These are phyloP conservation scores for Puccinia polysora DNA, from an alignment of 1,284 basidiomycete genomes.

Conservation along the genomic window DNA sequence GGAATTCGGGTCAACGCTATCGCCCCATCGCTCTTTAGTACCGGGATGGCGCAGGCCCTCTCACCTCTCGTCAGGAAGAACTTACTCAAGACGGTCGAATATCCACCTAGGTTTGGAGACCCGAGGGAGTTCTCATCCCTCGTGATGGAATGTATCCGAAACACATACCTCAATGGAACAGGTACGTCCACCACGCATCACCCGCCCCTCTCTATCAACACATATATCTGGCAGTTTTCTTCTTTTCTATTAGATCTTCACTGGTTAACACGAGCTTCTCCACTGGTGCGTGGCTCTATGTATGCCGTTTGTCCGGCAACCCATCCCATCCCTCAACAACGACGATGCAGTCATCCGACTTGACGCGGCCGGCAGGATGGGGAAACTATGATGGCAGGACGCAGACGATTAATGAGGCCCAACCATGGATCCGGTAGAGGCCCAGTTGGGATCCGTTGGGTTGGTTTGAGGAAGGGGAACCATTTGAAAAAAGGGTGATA, in stretches of 20 bases:
- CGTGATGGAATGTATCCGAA: constrained; percentile 33
- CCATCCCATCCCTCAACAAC: constrained; percentile 27
- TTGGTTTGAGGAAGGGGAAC: too few relatives aligned
- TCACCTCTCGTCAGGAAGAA: constrained; percentile 45
- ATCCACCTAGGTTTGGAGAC: constrained; percentile 38
- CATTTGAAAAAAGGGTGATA: too few relatives aligned
- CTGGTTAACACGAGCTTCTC: not conserved
- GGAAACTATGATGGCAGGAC: constrained; percentile 52
- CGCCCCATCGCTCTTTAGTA: constrained; percentile 52
- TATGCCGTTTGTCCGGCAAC: too few relatives aligned
- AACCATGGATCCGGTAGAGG: too few relatives aligned
- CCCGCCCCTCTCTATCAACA: not conserved
- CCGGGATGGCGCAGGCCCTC: constrained; percentile 52
- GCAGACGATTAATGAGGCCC: too few relatives aligned
- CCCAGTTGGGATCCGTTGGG: too few relatives aligned
- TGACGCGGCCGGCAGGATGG: constrained; percentile 51
- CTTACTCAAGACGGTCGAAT: constrained; percentile 40
- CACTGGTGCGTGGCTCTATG: too few relatives aligned
- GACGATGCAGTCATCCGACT: constrained; percentile 50
- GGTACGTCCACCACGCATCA: constrained; percentile 45
- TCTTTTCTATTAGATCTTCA: not conserved
- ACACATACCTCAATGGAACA: constrained; percentile 48
- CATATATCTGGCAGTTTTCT: not conserved
- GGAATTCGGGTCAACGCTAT: constrained; percentile 48
- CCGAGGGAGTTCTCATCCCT: constrained; percentile 36